Conservation (phyloP, 2,329 filamentous ascomycete genomes). For the Nakataea oryzae region DNA sequence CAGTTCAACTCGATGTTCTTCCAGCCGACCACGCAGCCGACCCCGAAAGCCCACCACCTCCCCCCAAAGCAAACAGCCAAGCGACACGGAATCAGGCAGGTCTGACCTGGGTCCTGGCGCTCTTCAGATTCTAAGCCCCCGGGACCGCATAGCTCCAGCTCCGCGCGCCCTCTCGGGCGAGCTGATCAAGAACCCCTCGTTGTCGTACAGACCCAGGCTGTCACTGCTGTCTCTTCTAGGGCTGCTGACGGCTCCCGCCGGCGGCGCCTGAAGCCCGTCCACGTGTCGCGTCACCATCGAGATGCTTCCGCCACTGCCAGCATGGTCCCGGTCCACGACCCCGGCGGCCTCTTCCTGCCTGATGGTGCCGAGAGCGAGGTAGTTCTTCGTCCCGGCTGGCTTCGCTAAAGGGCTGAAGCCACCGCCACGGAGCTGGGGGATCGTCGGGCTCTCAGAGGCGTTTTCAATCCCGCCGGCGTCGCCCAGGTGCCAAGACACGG, state of each 20-base stretch:
- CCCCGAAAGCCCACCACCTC: too few relatives aligned
- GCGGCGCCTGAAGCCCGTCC: background rate
- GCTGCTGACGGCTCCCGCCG: background rate
- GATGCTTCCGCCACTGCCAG: background rate
- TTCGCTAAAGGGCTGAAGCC: conserved; percentile 23
- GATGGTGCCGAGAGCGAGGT: conserved; percentile 29
- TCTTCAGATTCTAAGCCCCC: background rate
- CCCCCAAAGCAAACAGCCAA: background rate
- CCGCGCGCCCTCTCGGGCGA: conserved; percentile 23
- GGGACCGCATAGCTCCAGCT: background rate
- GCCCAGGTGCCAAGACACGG: conserved; percentile 5
- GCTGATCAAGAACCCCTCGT: conserved; percentile 31
- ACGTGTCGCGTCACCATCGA: background rate
- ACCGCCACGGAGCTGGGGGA: conserved; percentile 26
- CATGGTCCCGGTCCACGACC: background rate
- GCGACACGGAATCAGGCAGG: background rate
- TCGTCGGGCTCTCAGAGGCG: conserved; percentile 23
- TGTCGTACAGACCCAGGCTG: conserved; percentile 32
- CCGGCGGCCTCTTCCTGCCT: background rate
- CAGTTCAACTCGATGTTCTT: too few relatives aligned
- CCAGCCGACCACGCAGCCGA: too few relatives aligned
- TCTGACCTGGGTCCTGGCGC: too few relatives aligned
- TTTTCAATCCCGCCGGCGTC: conserved; percentile 11
- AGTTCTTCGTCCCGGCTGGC: conserved; percentile 31
- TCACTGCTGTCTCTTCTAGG: conserved; percentile 12